A percentile compares a stretch with the other conserved stretches of the same genome.
These are phyloP conservation scores for Melanopsichium pennsylvanicum DNA, from an alignment of 1,284 basidiomycete species.

Conservation along the genomic window DNA sequence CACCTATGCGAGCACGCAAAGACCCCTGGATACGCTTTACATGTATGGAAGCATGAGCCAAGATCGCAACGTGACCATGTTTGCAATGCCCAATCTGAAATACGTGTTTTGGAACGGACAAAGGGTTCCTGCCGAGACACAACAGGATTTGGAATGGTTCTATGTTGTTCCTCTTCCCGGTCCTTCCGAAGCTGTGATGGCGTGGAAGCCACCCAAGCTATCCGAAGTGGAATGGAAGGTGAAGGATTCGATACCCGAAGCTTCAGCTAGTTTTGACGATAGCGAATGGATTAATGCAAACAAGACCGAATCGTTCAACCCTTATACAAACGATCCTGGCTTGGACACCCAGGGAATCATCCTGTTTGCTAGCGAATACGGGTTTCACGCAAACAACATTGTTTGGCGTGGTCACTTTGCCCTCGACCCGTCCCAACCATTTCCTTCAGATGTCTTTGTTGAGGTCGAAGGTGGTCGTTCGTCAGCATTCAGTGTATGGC, in stretches of 20 bases:
- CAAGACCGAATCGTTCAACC: conserved; percentile 76
- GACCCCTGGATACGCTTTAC: conserved; percentile 26
- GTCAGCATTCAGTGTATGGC: conserved; percentile 80
- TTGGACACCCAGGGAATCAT: conserved; percentile 72
- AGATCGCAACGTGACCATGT: not conserved
- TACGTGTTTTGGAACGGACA: conserved; percentile 32
- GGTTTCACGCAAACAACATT: conserved; percentile 73
- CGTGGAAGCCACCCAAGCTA: conserved; percentile 16
- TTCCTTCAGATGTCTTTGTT: conserved; percentile 72
- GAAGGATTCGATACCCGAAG: conserved; percentile 76
- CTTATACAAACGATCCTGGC: conserved; percentile 69
- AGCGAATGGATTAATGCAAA: conserved; percentile 72
- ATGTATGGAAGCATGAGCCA: conserved; percentile 13
- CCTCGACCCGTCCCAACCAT: conserved; percentile 60
- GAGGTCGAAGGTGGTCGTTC: conserved; percentile 79
- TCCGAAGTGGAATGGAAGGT: conserved; percentile 72
- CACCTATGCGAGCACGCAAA: conserved; percentile 18
- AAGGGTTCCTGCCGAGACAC: not conserved
- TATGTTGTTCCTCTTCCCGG: conserved; percentile 17
- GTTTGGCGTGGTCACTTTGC: conserved; percentile 81
- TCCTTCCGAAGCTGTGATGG: conserved; percentile 2
- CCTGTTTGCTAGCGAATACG: conserved; percentile 71
- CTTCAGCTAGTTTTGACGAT: conserved; percentile 67
- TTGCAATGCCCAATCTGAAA: conserved; percentile 17
- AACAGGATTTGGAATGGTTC: conserved; percentile 5